Evolutionary conservation across 768 basidiomycete genomes (phyloP).

Genomic region (Sarcodon aspratus): DNA sequence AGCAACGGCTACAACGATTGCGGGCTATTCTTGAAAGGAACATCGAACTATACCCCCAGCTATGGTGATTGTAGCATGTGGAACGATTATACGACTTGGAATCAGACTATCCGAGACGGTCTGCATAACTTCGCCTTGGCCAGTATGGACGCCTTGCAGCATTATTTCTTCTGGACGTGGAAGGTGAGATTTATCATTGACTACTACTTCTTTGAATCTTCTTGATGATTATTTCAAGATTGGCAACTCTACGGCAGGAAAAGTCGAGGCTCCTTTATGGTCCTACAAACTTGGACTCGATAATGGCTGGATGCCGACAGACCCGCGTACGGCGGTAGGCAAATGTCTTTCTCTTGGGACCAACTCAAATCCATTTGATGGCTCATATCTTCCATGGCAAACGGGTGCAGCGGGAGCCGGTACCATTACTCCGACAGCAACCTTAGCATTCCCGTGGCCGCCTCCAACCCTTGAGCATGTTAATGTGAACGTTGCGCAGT

Average conservation of each 20-base stretch:
- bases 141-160: slow-evolving; percentile 53
- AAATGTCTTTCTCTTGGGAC: slow-evolving; percentile 46
- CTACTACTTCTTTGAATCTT: not conserved
- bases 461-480: slow-evolving; percentile 34
- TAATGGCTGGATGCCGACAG: slow-evolving; percentile 65
- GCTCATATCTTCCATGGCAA: slow-evolving; percentile 44
- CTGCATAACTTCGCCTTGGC: slow-evolving; percentile 37
- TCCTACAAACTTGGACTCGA: slow-evolving; percentile 58
- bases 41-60: slow-evolving; percentile 10
- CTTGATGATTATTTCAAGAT: not conserved
- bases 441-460: slow-evolving; percentile 39
- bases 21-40: slow-evolving; percentile 33
- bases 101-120: slow-evolving; percentile 36
- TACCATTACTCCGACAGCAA: slow-evolving; percentile 29
- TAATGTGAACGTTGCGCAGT: slow-evolving; percentile 21
- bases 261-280: slow-evolving; percentile 47
- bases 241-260: slow-evolving; percentile 33
- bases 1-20: slow-evolving; percentile 56
- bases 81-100: slow-evolving; percentile 39
- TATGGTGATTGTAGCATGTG: slow-evolving; percentile 27
- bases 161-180: slow-evolving; percentile 80
- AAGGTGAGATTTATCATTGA: slow-evolving; percentile 27
- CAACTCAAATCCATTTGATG: slow-evolving; percentile 31
- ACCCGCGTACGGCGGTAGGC: slow-evolving; percentile 56
- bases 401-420: slow-evolving; percentile 51